phyloP scores from a whole-genome alignment of 805 yeast genomes.

The Yarrowia hollandica region DNA sequence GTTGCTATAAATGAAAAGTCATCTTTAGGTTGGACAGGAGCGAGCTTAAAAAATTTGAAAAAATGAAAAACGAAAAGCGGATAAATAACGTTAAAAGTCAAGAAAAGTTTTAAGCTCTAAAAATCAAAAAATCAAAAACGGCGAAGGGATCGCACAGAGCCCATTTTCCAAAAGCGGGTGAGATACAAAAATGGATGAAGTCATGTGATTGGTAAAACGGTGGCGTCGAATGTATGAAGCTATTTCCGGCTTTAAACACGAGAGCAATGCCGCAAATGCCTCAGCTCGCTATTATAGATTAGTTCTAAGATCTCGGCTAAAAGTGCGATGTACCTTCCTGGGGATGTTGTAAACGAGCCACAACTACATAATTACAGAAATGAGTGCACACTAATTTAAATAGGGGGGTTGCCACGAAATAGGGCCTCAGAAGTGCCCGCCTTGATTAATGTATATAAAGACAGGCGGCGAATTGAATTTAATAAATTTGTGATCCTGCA shows the following conservation, averaged over 20 bases:
- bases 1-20: slow-evolving; percentile 25
- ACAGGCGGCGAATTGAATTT: no score
- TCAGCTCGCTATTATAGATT: slow-evolving; percentile 4
- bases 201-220: neutral
- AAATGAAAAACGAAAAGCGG: neutral
- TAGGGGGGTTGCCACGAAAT: no score
- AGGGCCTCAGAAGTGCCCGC: no score
- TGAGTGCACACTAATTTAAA: no score
- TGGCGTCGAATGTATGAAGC: no score
- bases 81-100: neutral
- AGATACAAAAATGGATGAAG: neutral
- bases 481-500: no score
- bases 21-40: slow-evolving; percentile 19
- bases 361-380: neutral
- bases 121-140: slow-evolving; percentile 10
- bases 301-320: neutral
- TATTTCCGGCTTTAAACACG: no score
- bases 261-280: neutral
- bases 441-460: no score
- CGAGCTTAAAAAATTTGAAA: neutral
- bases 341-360: neutral
- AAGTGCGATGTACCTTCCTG: neutral
- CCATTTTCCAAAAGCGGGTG: slow-evolving; percentile 7
- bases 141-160: neutral
- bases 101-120: slow-evolving; percentile 17